Conservation (phyloP, 2,329 filamentous ascomycete genomes). For the Phyllosticta ampelicida region DNA sequence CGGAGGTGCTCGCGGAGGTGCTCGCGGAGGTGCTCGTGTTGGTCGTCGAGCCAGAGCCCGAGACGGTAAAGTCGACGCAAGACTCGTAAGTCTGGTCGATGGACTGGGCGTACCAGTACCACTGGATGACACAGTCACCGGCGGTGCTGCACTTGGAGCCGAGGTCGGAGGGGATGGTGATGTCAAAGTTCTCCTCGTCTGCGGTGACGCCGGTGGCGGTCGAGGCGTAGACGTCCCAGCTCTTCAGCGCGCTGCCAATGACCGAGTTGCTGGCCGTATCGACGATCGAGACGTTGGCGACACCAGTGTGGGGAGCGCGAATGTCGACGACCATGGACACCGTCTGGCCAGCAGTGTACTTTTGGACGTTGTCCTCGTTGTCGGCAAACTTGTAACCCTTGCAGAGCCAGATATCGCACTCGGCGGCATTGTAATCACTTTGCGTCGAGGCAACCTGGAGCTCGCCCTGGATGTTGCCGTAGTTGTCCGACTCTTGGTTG, state of each 20-base stretch:
- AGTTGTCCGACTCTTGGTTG: constrained; percentile 43
- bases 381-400: constrained; percentile 49
- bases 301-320: constrained; percentile 43
- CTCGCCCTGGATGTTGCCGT: constrained; percentile 47
- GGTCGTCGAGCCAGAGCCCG: constrained; percentile 19
- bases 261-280: constrained; percentile 42
- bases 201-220: constrained; percentile 31
- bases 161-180: constrained; percentile 44
- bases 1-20: constrained; percentile 8
- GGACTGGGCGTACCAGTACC: constrained; percentile 48
- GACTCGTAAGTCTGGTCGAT: constrained; percentile 53
- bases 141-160: constrained; percentile 36
- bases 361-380: constrained; percentile 42
- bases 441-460: constrained; percentile 40
- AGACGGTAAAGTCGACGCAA: constrained; percentile 49
- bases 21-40: constrained; percentile 7
- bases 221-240: constrained; percentile 46
- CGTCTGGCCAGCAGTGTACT: constrained; percentile 40
- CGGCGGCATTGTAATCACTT: constrained; percentile 37
- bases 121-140: constrained; percentile 48
- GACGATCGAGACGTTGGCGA: constrained; percentile 50
- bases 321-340: constrained; percentile 38
- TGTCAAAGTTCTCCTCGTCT: constrained; percentile 39
- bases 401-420: constrained; percentile 46
- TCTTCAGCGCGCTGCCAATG: constrained; percentile 43